phyloP scores from a whole-genome alignment of 73 alveolate genomes.

The Tetrahymena borealis region DNA sequence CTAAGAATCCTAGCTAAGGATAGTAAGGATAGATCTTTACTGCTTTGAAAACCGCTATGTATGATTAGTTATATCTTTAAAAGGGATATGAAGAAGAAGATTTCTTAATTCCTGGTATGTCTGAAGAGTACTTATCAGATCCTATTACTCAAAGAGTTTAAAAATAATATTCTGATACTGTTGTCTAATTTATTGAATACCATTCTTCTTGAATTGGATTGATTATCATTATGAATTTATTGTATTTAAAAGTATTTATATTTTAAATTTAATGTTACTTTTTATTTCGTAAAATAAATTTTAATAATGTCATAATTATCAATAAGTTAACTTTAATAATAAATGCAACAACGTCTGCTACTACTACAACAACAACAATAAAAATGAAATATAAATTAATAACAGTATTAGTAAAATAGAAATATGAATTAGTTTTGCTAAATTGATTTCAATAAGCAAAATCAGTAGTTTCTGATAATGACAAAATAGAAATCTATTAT shows the following conservation, averaged over 20 bases:
- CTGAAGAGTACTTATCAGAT: neutral
- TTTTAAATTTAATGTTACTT: too few relatives aligned
- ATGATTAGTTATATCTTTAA: neutral
- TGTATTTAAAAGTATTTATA: too few relatives aligned
- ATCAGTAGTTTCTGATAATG: neutral
- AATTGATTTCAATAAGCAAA: neutral
- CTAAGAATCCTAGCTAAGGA: neutral
- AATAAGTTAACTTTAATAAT: too few relatives aligned
- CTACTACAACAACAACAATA: too few relatives aligned
- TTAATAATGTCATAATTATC: too few relatives aligned
- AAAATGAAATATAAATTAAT: neutral
- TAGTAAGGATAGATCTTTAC: neutral
- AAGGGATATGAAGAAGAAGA: neutral
- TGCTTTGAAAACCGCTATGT: neutral
- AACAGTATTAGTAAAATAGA: too few relatives aligned
- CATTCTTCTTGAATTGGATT: too few relatives aligned
- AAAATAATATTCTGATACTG: neutral
- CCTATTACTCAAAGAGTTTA: neutral
- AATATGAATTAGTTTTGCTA: neutral
- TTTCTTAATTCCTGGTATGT: neutral
- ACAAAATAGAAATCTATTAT: neutral
- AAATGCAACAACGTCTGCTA: too few relatives aligned
- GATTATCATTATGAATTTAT: too few relatives aligned
- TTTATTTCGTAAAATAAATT: too few relatives aligned
- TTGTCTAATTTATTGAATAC: neutral